Evolutionary conservation across 257 asterid species (phyloP).

Genomic region (Dorcoceras hygrometricum): DNA sequence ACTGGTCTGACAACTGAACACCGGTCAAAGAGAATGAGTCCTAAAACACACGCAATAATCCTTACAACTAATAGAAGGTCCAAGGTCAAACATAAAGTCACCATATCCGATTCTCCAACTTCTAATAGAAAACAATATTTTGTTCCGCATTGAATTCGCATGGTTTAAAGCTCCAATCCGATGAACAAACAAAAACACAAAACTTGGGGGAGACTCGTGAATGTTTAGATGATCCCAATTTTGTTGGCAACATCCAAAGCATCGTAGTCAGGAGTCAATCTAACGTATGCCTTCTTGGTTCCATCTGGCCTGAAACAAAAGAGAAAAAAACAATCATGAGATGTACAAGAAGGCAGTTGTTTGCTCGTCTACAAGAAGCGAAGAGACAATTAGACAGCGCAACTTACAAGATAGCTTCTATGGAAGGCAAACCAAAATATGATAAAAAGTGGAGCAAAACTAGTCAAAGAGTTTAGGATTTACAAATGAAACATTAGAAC

Average conservation of each 20-base stretch:
- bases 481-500: not conserved
- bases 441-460: not conserved
- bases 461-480: not conserved
- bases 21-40: not conserved
- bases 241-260: constrained; percentile 33
- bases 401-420: no score
- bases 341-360: not conserved
- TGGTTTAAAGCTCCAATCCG: not conserved
- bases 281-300: constrained; percentile 32
- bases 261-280: constrained; percentile 30
- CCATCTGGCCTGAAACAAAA: constrained; percentile 26
- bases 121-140: not conserved
- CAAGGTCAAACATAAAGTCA: not conserved
- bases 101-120: not conserved
- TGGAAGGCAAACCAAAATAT: not conserved
- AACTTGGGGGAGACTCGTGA: not conserved
- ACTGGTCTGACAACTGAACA: not conserved
- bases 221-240: constrained; percentile 23
- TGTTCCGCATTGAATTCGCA: not conserved
- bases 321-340: not conserved
- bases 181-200: not conserved
- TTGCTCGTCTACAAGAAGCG: not conserved
- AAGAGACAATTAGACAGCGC: not conserved
- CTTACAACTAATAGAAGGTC: not conserved
- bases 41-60: not conserved